A percentile compares a stretch with the other conserved stretches of the same genome.
Evolutionary conservation across 2,329 filamentous ascomycete genomes (phyloP).

Genomic region (Tolypocladium cylindrosporum): DNA sequence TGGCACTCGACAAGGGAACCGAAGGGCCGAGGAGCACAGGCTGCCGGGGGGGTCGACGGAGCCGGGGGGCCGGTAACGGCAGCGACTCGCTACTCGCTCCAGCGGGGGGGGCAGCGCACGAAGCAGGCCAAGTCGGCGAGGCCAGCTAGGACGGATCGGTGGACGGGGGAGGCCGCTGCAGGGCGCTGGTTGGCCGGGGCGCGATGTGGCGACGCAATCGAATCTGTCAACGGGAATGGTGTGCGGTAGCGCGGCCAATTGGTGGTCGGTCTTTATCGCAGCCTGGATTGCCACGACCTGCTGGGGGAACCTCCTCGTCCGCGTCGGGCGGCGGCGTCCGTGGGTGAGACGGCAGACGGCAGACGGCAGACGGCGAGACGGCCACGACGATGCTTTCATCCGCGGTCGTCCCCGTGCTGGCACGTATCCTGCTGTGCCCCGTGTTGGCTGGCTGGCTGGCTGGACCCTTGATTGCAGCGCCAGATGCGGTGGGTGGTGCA

Average conservation of each 20-base stretch:
- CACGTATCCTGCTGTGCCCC: neutral
- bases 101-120: neutral
- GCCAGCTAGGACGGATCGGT: neutral
- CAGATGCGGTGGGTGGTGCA: neutral
- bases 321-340: neutral
- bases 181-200: conserved; percentile 1
- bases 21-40: no score
- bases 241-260: neutral
- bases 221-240: conserved; percentile 2
- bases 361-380: neutral
- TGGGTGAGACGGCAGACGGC: neutral
- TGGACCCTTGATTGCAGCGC: no score
- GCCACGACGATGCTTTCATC: neutral
- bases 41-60: neutral
- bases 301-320: no score
- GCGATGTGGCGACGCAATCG: conserved; percentile 2
- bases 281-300: neutral
- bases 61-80: neutral
- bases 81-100: neutral
- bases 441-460: no score
- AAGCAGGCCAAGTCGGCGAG: neutral
- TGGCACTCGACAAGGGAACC: no score
- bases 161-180: neutral
- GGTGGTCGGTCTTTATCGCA: neutral
- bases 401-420: no score